Base-by-base conservation (phyloP, 73 alveolate genomes). In the Durusdinium trenchii region DNA sequence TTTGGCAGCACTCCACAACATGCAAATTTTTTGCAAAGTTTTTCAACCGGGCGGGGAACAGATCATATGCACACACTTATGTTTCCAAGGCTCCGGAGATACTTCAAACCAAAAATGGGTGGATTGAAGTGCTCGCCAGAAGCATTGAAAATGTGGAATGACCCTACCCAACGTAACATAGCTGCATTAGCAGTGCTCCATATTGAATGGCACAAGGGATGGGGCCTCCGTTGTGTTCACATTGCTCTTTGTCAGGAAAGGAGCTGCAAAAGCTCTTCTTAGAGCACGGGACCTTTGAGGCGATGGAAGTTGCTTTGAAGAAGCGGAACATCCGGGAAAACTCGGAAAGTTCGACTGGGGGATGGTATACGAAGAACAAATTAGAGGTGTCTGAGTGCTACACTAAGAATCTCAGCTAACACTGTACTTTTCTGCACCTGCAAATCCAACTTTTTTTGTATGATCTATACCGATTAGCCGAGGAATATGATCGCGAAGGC, bases 51-150 rank as follows among this genome's bases (percentile, higher is more conserved):
- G 36, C 3, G 51, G 28, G 20, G 42, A 26, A 0, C 23, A 73
- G 36, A 36, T n/a, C 6, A 3, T 18, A 36, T 23, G 42, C n/a
- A n/a, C 35, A 36, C 1, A 36, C 9, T 3, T n/a, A n/a, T 43
- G 26, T 40, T 6, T 42, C 83, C 45, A n/a, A 89, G 96, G 96
- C 35, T 89, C 86, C 48, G 96, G 50, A 62, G 96, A 40, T 89
- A 89, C 14, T 89, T 89, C 32, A 30, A 47, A 6, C 96, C 96
- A 0, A 89, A 89, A n/a, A 48, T 30, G 36, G 96, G 96, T 18
- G 3, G 64, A 28, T 38, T 89, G 42, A 89, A 89, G 52, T 89
- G 96, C 51, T 61, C 86, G 1, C 71, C 96, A 0, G 73, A 89
- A 35, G 96, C 96, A 5, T 38, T 89, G 73, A 51, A 48, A 32